Evolutionary conservation across 2,329 filamentous ascomycete genomes (phyloP), one percentile per base, ranked within the genome.

Genomic region (Sarocladiaceae sp.): DNA sequence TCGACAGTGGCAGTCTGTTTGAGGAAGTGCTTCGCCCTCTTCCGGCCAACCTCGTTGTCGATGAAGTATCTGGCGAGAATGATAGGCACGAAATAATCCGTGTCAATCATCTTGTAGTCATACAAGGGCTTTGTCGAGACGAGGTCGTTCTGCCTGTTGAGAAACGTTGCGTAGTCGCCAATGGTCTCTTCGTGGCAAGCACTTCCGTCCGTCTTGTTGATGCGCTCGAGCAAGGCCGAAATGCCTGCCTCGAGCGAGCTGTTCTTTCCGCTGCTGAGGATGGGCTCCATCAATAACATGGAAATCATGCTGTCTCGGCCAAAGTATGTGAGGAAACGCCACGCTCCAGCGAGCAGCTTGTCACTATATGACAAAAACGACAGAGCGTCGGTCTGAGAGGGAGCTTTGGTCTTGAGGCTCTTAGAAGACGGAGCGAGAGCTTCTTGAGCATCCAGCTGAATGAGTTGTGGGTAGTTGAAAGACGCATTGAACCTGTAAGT

Each of bases 321-420:
- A 59, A 84, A 83, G 53, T 83, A 84, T 0, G 80, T 83, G 34
- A 84, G 58, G 51, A 83, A 84, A 2, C 78, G 64, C 80, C 79
- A 84, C 3, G 76, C 78, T 10, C 80, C 80, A 2, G 81, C 80
- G 2, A 82, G 64, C 0, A 84, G 63, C 50, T 83, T 84, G 24
- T 77, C 65, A 0, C 67, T 74, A 50, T 83, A 84, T 0, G 80
- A 83, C 3, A 84, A 62, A 58, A 84, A 83, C 0, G 78, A 76
- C 0, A 83, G 59, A 0, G 78, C 76, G 1, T 65, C 66, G 1
- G 71, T 68, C 44, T 76, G 66, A 31, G 67, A 68, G 0, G 67
- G 58, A 23, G 70, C 60, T 34, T 74, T 58, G 0, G 58, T 48
- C 20, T 74, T 69, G 3, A 82, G 58, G 6, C 57, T 56, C 20